A percentile compares a stretch with the other conserved stretches of the same genome.
Evolutionary conservation across 1,284 basidiomycete genomes (phyloP).

Genomic region (Leccinum pallidistipes): DNA sequence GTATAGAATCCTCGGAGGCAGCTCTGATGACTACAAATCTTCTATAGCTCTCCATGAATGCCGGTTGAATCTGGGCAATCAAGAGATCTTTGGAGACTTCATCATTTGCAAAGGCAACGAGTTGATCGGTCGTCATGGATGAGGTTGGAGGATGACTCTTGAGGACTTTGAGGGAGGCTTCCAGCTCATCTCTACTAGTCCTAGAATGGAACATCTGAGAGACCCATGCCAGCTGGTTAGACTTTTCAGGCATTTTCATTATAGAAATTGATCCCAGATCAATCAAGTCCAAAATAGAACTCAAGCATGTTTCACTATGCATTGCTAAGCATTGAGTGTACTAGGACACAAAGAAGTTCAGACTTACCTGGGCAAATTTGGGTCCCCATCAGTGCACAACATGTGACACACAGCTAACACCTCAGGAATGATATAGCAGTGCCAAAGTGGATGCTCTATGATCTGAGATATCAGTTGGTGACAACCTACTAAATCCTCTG

Average conservation of each 20-base stretch:
- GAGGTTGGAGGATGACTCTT: conserved; percentile 3
- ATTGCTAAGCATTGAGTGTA: not conserved
- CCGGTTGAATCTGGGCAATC: conserved; percentile 47
- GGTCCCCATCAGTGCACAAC: conserved; percentile 29
- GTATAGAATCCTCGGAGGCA: conserved; percentile 30
- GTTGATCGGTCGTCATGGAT: conserved; percentile 22
- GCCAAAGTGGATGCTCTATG: conserved; percentile 63
- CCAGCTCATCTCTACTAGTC: conserved; percentile 16
- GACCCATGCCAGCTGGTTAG: conserved; percentile 19
- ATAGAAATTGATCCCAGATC: conserved; percentile 24
- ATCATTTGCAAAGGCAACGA: conserved; percentile 17
- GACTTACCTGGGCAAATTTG: conserved; percentile 30
- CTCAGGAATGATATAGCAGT: conserved; percentile 58
- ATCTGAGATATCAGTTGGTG: conserved; percentile 48
- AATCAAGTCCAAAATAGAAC: conserved; percentile 26
- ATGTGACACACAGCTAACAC: conserved; percentile 49
- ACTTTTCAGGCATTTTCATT: conserved; percentile 18
- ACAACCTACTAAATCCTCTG: conserved; percentile 47
- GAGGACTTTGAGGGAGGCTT: conserved; percentile 16
- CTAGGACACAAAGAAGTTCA: conserved; percentile 5
- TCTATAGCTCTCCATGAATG: conserved; percentile 55
- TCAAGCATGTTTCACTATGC: conserved; percentile 20
- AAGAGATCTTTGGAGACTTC: conserved; percentile 26
- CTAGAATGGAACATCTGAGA: conserved; percentile 15
- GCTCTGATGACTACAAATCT: conserved; percentile 59